Evolutionary conservation across 768 basidiomycete genomes (phyloP).

Genomic region (Clathrus columnatus): DNA sequence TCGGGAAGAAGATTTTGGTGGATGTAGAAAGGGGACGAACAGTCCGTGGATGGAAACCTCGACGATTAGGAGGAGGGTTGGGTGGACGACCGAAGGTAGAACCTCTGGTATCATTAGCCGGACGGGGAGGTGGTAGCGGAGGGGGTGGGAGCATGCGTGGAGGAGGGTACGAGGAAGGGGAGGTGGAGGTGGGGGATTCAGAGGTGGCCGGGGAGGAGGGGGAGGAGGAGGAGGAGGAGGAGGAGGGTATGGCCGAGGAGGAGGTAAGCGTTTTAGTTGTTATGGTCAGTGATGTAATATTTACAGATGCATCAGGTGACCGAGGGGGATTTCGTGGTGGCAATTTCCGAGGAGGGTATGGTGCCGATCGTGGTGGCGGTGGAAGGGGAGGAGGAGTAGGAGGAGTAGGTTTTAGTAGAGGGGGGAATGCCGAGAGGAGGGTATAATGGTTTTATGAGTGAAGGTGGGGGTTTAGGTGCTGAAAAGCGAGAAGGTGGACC

Average conservation of each 20-base stretch:
- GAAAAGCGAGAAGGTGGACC: constrained; percentile 38
- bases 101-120: constrained; percentile 13
- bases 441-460: constrained; percentile 24
- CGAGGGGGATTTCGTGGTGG: constrained; percentile 21
- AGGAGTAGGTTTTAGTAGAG: constrained; percentile 33
- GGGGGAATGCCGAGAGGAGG: constrained; percentile 31
- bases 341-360: constrained; percentile 19
- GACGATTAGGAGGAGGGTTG: constrained; percentile 93
- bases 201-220: constrained; percentile 26
- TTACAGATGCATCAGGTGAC: constrained; percentile 15
- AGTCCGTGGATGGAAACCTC: constrained; percentile 97
- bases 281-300: constrained; percentile 17
- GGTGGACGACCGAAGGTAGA: constrained; percentile 89
- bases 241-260: constrained; percentile 26
- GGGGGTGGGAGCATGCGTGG: constrained; percentile 25
- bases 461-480: constrained; percentile 35
- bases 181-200: constrained; percentile 29
- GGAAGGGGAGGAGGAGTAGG: constrained; percentile 22
- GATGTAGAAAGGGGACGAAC: constrained; percentile 98
- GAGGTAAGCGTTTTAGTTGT: constrained; percentile 19
- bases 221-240: constrained; percentile 30
- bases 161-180: constrained; percentile 41
- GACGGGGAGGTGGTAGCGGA: constrained; percentile 16
- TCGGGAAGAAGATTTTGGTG: constrained; percentile 92
- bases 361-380: constrained; percentile 24